Base-by-base conservation (phyloP, 805 yeast genomes). In the Candida gorgasii region DNA sequence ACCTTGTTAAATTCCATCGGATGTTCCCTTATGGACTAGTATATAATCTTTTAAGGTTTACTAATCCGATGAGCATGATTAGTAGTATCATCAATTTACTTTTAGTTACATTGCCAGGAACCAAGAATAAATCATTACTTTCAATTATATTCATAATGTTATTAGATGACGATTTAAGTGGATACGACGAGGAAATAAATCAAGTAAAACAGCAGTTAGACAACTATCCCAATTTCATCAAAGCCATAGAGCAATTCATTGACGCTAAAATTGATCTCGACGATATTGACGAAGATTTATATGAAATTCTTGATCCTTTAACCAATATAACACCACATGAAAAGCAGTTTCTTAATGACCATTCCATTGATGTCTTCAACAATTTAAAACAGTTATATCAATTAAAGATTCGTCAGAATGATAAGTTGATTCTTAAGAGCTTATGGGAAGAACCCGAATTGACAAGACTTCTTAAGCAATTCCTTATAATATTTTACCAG, bases 391-490 rank as follows among this genome's bases (percentile, higher is more conserved):
- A 83, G 42, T 72, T 84, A 41, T 78, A 85, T 62, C 82, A 77
- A 46, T 62, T 85, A 13, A 75, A 75, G 48, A 67, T 86, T 1
- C 75, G 93, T 26, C 82, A 79, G 44, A 77, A 80, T 27, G 99
- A 92, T 57, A 89, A 88, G 58, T 79, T 80, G 43, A 65, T 84
- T 32, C 63, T 90, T 69, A 82, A 81, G 53, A 82, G 83, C 55
- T 58, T 90, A 32, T 88, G 96, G 95, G 80, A 79, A 35, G 96
- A 90, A 52, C 89, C 92, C 0, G 87, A 86, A 50, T 67, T 95
- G 35, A 82, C 89, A n/a, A 73, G 73, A 27, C 72, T 92, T 31
- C 68, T 90, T 44, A 85, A 85, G 50, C 87, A 86, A 36, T 69
- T 89, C 20, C 72, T 93, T 20, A 65, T 67, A 0, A 54, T 69